These are phyloP conservation scores for Botrytis fragariae DNA, from an alignment of 2,329 filamentous ascomycete species.

Conservation along the genomic window DNA sequence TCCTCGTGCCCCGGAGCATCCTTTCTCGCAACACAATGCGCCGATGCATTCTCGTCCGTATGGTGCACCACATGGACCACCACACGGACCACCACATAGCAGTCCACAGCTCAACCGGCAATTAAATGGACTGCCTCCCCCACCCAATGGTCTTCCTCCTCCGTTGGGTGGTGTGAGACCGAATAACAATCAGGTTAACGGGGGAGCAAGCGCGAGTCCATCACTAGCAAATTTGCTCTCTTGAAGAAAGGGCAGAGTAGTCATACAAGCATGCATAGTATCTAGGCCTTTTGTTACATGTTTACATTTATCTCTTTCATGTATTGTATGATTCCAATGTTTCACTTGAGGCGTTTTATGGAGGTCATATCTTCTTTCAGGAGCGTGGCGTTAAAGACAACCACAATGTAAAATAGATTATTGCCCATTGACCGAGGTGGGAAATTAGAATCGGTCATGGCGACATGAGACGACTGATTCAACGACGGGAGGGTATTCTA, in stretches of 20 bases:
- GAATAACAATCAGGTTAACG: slow-evolving; percentile 48
- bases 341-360: slow-evolving; percentile 11
- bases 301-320: slow-evolving; percentile 45
- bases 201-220: slow-evolving; percentile 74
- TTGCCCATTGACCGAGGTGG: background rate
- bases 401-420: slow-evolving; percentile 16
- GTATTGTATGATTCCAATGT: slow-evolving; percentile 22
- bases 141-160: slow-evolving; percentile 31
- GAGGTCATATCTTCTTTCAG: slow-evolving; percentile 5
- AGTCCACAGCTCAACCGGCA: slow-evolving; percentile 36
- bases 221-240: slow-evolving; percentile 72
- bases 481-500: background rate
- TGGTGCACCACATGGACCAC: slow-evolving; percentile 29
- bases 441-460: slow-evolving; percentile 13
- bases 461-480: background rate
- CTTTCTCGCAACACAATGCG: slow-evolving; percentile 47
- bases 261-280: background rate
- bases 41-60: slow-evolving; percentile 46
- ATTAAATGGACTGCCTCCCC: slow-evolving; percentile 30
- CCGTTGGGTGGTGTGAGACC: slow-evolving; percentile 38
- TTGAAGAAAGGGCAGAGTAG: slow-evolving; percentile 39
- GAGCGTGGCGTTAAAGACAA: slow-evolving; percentile 17
- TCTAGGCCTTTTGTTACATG: background rate
- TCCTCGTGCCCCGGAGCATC: slow-evolving; percentile 46
- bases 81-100: slow-evolving; percentile 32